Base-by-base conservation (phyloP, 495 filamentous ascomycete species). In the Aspergillus panamensis region DNA sequence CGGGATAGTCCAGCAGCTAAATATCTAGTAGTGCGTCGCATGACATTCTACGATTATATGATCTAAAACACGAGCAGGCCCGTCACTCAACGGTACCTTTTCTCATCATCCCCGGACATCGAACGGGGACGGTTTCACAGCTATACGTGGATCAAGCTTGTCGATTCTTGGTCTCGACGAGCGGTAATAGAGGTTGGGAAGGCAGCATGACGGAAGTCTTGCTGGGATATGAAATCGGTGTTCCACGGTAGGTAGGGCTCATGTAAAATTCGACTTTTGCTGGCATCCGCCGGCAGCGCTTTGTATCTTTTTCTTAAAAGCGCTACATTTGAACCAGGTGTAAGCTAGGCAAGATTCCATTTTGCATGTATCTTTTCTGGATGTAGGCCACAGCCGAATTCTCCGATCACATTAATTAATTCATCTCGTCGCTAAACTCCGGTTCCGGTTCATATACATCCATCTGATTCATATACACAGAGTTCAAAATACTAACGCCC, bases 101-200 rank as follows among this genome's bases (percentile, higher is more conserved):
- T 67, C 80, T 95, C 30, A 96, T 98, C 64, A 85, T 98, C 31
- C 94, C 94, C 1, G 94, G 94, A 3, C 94, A 96, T 59, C 88
- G 89, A 16, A 92, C 92, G 3, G 94, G 95, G 48, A 91, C 96
- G 25, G 92, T 96, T 45, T 90, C 87, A 0, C 80, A 82, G 57
- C 70, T 96, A 25, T 91, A 91, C 65, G 78, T 96, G 48, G 94
- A 98, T 69, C 88, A 90, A 29, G 91, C 90, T 0, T 94, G 90
- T 62, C 80, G 86, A 32, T 96, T 91, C 69, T 91, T 98, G 85
- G 81, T 98, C 47, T 93, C 89, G 2, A 87, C 89, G 2, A 91
- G 88, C 31, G 94, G 94, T 1, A 97, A 92, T 60, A 76, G 94
- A 51, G 94, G 94, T 3, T 97, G 95, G 95, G 95, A 97, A 69